Conservation (phyloP, 2,329 filamentous ascomycete species). For the Neonectria punicea region DNA sequence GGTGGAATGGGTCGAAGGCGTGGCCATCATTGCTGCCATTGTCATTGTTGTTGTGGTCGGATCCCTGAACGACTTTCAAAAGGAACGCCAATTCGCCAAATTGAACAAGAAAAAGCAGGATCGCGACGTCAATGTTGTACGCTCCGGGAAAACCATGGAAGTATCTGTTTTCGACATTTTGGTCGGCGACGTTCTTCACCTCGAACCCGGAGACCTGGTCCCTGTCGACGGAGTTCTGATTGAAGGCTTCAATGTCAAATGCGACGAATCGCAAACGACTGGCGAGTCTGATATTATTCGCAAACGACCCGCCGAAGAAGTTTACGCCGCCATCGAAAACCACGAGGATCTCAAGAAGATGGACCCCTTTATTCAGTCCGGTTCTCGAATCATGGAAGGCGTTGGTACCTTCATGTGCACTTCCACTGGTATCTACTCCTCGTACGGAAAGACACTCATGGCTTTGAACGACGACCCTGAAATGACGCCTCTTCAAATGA, state of each 20-base stretch:
- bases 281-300: constrained; percentile 81
- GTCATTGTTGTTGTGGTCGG: constrained; percentile 80
- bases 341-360: constrained; percentile 75
- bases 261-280: constrained; percentile 82
- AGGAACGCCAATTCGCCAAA: constrained; percentile 82
- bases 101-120: constrained; percentile 84
- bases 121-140: constrained; percentile 75
- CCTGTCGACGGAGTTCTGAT: constrained; percentile 80
- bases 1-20: constrained; percentile 84
- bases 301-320: constrained; percentile 74
- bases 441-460: constrained; percentile 80
- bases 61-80: constrained; percentile 82
- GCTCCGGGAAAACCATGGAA: constrained; percentile 76
- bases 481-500: constrained; percentile 80
- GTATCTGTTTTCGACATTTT: constrained; percentile 76
- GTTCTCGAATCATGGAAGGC: constrained; percentile 80
- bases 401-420: constrained; percentile 80
- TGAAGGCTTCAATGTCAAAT: constrained; percentile 78
- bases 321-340: constrained; percentile 75
- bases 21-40: constrained; percentile 85
- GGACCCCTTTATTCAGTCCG: constrained; percentile 88
- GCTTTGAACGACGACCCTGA: constrained; percentile 78
- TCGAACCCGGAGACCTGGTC: constrained; percentile 81
- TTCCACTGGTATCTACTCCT: constrained; percentile 77
- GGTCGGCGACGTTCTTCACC: constrained; percentile 75